These are phyloP conservation scores for Pleurotus citrinopileatus DNA, from an alignment of 768 basidiomycete genomes.

Conservation along the genomic window DNA sequence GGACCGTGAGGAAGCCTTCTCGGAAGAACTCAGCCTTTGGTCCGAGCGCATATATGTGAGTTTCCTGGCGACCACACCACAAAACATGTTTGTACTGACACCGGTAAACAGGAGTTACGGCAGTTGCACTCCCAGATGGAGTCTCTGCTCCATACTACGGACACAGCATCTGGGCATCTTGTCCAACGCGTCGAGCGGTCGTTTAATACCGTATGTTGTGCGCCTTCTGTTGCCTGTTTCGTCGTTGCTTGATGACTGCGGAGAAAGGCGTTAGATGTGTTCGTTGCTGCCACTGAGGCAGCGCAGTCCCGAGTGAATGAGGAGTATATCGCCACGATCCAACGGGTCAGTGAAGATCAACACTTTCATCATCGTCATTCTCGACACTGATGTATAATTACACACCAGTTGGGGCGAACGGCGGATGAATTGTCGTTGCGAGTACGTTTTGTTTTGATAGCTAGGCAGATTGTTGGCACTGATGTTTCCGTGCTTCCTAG, in stretches of 20 bases:
- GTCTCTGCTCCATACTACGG: neutral
- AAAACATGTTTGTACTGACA: constrained; percentile 4
- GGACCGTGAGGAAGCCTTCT: constrained; percentile 38
- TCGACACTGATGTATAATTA: neutral
- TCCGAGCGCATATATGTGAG: constrained; percentile 23
- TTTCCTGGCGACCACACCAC: neutral
- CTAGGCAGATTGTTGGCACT: neutral
- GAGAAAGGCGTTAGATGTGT: neutral
- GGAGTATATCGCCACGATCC: neutral
- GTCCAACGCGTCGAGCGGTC: neutral
- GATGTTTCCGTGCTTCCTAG: neutral
- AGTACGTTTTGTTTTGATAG: neutral
- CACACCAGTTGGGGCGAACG: neutral
- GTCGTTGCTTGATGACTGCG: neutral
- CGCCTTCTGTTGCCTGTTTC: neutral
- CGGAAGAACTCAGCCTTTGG: constrained; percentile 26
- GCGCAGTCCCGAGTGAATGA: neutral
- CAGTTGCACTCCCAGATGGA: constrained; percentile 16
- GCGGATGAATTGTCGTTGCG: neutral
- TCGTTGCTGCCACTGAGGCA: neutral
- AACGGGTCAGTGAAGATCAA: neutral
- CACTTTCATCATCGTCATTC: neutral
- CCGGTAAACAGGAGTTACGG: constrained; percentile 24
- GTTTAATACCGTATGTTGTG: neutral
- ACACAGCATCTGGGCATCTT: neutral